Evolutionary conservation across 371 early-diverging fungal species (phyloP).

Genomic region (Umbelopsis sp.): DNA sequence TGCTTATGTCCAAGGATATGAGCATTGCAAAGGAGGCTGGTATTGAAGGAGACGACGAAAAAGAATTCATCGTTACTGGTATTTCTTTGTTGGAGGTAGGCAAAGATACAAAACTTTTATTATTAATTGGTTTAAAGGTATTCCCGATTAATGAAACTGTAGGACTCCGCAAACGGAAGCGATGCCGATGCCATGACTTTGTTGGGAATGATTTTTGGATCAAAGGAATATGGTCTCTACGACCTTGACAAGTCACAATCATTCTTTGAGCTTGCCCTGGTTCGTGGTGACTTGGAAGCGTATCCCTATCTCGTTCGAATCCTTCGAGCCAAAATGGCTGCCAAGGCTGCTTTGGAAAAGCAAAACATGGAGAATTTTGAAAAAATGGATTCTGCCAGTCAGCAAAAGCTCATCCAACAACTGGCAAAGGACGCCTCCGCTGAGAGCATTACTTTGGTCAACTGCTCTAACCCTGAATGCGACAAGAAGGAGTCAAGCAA

Average conservation of each 20-base stretch:
- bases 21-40: conserved; percentile 48
- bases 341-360: conserved; percentile 50
- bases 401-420: conserved; percentile 47
- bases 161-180: conserved; percentile 54
- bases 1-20: conserved; percentile 50
- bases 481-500: conserved; percentile 54
- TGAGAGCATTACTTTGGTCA: conserved; percentile 37
- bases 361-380: conserved; percentile 46
- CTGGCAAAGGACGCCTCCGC: conserved; percentile 47
- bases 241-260: conserved; percentile 65
- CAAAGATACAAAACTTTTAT: too few species aligned
- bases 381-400: conserved; percentile 36
- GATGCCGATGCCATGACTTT: conserved; percentile 63
- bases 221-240: conserved; percentile 61
- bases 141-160: not conserved
- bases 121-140: not conserved
- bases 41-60: conserved; percentile 48
- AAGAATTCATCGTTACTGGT: conserved; percentile 59
- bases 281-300: conserved; percentile 57
- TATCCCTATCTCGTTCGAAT: conserved; percentile 57
- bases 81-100: conserved; percentile 56
- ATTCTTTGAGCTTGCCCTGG: conserved; percentile 60
- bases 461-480: conserved; percentile 51
- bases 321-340: conserved; percentile 56
- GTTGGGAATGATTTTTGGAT: conserved; percentile 63